Evolutionary conservation across 192 early-diverging fungal species (phyloP), one percentile per base, ranked within the genome.

Genomic region (Diversispora eburnea): DNA sequence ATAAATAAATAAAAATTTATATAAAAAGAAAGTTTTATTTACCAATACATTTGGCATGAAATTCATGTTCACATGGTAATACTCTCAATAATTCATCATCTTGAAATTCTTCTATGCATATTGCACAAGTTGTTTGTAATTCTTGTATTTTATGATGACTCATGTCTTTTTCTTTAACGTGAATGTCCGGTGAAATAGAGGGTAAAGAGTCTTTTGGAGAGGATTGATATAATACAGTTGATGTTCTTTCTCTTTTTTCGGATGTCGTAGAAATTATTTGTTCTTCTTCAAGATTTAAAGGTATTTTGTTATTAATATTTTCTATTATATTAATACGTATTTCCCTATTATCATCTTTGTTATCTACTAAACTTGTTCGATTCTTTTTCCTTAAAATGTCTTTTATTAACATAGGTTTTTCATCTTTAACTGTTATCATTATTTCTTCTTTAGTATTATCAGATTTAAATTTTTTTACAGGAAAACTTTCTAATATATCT

Each of bases 21-120:
- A 66, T 42, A 49, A 64, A 4, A 25, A 10, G 12, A 9, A n/a
- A 59, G 15, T 43, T 39, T 59, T 25, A 39, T 52, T 48, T 76
- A 79, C 78, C 79, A 46, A 81, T 67, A 52, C 79, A 81, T 10
- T 77, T 75, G 1, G 73, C 45, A 25, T 77, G 79, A 48, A 77
- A 80, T 56, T 80, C 79, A 46, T 80, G 79, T 8, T 54, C 49
- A 46, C 79, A 80, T 8, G 75, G 73, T 3, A 80, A 60, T 7
- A 74, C 8, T 15, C 79, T 72, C 17, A 80, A 56, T 17, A 43
- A 56, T 42, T 80, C 79, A 6, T 58, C 74, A 6, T 59, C 10
- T 0, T 6, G 61, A 33, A 77, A 80, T 8, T 80, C 76, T 8
- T 64, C 59, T 8, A 80, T 64, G 20, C 79, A 81, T 51, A 81